phyloP scores from a whole-genome alignment of 176 grass and related monocot genomes.

The Oryza officinalis region DNA sequence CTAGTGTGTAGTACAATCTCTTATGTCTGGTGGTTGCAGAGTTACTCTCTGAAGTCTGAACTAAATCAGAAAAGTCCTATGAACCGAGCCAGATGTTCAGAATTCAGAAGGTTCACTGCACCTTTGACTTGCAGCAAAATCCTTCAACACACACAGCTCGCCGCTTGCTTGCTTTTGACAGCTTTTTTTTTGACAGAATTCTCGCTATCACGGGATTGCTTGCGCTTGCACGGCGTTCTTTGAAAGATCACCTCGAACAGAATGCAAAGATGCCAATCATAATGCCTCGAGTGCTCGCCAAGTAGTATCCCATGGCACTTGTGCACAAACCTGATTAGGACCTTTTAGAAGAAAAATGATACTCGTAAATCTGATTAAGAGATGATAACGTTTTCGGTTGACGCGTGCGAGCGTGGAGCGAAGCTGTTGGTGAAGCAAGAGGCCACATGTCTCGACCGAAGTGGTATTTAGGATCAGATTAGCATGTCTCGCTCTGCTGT shows the following conservation, averaged over 20 bases:
- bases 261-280: not conserved
- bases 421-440: not conserved
- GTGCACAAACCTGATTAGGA: not conserved
- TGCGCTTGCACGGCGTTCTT: not conserved
- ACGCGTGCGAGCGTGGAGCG: not conserved
- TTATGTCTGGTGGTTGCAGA: not conserved
- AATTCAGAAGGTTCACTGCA: not conserved
- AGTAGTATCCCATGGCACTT: not conserved
- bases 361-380: not conserved
- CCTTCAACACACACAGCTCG: not conserved
- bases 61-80: not conserved
- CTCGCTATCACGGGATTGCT: not conserved
- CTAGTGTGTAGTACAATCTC: too few species aligned
- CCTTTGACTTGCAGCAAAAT: not conserved
- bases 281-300: not conserved
- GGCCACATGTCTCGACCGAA: not conserved
- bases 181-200: not conserved
- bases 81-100: not conserved
- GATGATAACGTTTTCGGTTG: not conserved
- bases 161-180: not conserved
- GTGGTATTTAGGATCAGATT: not conserved
- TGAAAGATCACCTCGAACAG: conserved; percentile 9
- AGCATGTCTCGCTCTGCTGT: not conserved
- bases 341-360: not conserved
- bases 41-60: not conserved